phyloP scores from a whole-genome alignment of 768 basidiomycete species.

The Kwoniella dejecticola region DNA sequence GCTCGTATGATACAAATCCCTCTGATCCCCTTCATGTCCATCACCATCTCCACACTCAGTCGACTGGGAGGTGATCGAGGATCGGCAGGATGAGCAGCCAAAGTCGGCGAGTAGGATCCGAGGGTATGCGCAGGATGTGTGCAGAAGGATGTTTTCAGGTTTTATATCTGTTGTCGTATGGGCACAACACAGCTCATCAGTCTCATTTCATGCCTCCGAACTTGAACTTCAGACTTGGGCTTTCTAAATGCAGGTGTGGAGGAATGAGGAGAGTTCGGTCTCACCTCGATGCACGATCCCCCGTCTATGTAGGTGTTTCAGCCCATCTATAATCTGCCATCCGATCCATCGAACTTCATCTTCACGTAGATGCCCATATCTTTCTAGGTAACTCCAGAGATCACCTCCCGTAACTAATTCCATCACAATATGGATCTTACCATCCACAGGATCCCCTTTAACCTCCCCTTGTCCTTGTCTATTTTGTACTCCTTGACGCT shows the following conservation, averaged over 20 bases:
- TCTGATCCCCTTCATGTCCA: too few species aligned
- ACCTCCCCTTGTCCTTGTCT: neutral
- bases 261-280: neutral
- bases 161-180: constrained; percentile 37
- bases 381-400: constrained; percentile 29
- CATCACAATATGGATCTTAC: constrained; percentile 27
- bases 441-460: neutral
- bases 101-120: constrained; percentile 37
- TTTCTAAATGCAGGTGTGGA: neutral
- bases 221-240: too few species aligned
- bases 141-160: constrained; percentile 40
- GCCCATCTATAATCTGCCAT: constrained; percentile 25
- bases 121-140: constrained; percentile 26
- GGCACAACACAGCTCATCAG: neutral
- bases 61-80: neutral
- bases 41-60: neutral
- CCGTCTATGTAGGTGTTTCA: constrained; percentile 29
- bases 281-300: constrained; percentile 42
- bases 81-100: constrained; percentile 18
- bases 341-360: constrained; percentile 30
- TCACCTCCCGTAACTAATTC: constrained; percentile 36
- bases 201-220: too few species aligned
- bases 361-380: constrained; percentile 22
- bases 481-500: neutral
- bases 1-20: neutral